Evolutionary conservation across 129 eudicot genomes (phyloP), one percentile per base, ranked within the genome.

Genomic region (Lactuca sativa): DNA sequence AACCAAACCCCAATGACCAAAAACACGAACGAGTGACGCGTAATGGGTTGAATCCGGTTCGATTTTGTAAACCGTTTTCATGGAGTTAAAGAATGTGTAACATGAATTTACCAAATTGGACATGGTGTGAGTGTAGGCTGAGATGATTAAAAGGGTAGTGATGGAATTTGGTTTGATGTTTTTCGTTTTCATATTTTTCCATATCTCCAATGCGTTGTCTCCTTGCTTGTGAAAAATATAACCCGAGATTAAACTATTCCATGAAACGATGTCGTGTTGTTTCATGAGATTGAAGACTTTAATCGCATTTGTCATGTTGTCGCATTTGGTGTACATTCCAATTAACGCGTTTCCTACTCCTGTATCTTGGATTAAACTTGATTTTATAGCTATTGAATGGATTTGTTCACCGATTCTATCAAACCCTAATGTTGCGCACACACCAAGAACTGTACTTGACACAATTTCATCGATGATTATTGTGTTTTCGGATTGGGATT

Each of bases 251-350:
- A 95, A 71, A 78, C 93, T 64, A 32, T 95, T 95, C 90, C 88
- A 85, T 62, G 99, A 90, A 71, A 87, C 90, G 59, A 80, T 17
- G 71, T 95, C 97, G 33, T 9, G 80, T 18, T 14, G 41, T 7
- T 76, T 79, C 99, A 95, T 87, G 63, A 36, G 54, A 71, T 85
- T 62, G n/a, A 95, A 95, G 64, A 79, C 80, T 69, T 47, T 80
- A 41, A 59, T 62, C 18, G 93, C 95, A 44, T 79, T 65, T 76
- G 67, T 75, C 81, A 95, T 78, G 69, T 85, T 58, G 32, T 88
- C 92, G 76, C 97, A 95, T 77, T 90, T 90, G 54, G 84, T 73
- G 55, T 90, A 90, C 96, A 90, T 90, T 85, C 90, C 86, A 56
- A 87, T 80, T 68, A 80, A 63, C 17, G 90, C 85, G 72, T 90